Evolutionary conservation across 441 rosid species (phyloP).

Genomic region (Breynia disticha): DNA sequence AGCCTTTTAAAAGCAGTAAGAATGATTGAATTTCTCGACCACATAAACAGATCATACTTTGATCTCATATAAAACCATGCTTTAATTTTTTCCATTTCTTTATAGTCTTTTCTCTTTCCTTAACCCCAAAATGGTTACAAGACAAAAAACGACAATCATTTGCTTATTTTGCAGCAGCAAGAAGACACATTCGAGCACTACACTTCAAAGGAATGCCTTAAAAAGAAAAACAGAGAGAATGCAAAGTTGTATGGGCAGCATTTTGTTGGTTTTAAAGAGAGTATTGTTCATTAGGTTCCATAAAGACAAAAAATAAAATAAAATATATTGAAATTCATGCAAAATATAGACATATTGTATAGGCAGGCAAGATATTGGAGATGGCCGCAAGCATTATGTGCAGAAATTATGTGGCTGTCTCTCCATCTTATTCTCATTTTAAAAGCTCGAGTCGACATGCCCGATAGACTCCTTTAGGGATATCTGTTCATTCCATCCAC

Average conservation of each 20-base stretch:
- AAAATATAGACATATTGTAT: background rate
- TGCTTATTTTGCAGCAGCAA: background rate
- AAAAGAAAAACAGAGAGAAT: background rate
- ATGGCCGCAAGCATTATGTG: background rate
- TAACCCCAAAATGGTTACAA: background rate
- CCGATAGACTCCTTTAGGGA: no score
- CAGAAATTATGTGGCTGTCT: background rate
- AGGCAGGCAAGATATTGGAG: background rate
- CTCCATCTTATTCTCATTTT: background rate
- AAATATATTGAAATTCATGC: background rate
- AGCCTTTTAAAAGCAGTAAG: conserved; percentile 15
- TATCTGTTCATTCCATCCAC: no score
- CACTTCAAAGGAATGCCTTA: background rate
- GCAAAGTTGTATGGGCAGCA: background rate
- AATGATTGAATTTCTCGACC: conserved; percentile 13
- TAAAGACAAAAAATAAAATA: background rate
- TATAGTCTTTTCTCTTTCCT: background rate
- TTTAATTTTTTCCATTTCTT: background rate
- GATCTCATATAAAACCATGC: background rate
- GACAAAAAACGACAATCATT: background rate
- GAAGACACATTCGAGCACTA: no score
- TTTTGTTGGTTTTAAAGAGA: background rate
- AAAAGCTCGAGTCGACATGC: no score
- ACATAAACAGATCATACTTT: conserved; percentile 9
- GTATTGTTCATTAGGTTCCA: background rate